Conservation (phyloP, 192 early-diverging fungal species). For the Umbelopsis isabellina region DNA sequence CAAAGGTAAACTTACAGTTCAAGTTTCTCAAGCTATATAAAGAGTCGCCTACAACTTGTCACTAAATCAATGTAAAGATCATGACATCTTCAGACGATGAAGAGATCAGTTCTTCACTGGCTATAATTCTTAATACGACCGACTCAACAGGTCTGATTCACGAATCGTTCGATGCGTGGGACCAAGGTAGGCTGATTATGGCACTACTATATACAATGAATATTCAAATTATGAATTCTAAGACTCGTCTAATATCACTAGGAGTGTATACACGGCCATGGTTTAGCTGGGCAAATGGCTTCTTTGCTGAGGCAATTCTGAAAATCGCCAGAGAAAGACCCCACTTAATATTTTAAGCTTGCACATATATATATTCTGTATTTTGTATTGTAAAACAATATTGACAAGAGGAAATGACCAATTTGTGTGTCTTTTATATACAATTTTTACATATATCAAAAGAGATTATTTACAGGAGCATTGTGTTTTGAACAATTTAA, state of each 20-base stretch:
- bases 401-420: no score
- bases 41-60: neutral
- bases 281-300: slow-evolving; percentile 67
- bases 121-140: slow-evolving; percentile 50
- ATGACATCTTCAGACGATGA: slow-evolving; percentile 50
- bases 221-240: no score
- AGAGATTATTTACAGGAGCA: neutral
- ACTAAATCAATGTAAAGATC: slow-evolving; percentile 47
- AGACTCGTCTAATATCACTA: neutral
- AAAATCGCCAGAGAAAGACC: slow-evolving; percentile 34
- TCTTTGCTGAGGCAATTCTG: slow-evolving; percentile 57
- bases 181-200: slow-evolving; percentile 16
- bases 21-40: neutral
- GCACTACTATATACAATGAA: no score
- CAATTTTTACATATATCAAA: neutral
- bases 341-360: slow-evolving; percentile 20
- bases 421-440: no score
- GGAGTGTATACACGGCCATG: slow-evolving; percentile 47
- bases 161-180: slow-evolving; percentile 58
- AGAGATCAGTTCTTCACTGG: slow-evolving; percentile 59
- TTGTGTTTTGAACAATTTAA: neutral
- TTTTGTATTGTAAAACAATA: no score
- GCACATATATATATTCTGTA: no score
- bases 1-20: slow-evolving; percentile 21
- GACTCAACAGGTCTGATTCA: slow-evolving; percentile 65